Base-by-base conservation (phyloP, 352 stramenopile genomes). In the Globisporangium lucens region DNA sequence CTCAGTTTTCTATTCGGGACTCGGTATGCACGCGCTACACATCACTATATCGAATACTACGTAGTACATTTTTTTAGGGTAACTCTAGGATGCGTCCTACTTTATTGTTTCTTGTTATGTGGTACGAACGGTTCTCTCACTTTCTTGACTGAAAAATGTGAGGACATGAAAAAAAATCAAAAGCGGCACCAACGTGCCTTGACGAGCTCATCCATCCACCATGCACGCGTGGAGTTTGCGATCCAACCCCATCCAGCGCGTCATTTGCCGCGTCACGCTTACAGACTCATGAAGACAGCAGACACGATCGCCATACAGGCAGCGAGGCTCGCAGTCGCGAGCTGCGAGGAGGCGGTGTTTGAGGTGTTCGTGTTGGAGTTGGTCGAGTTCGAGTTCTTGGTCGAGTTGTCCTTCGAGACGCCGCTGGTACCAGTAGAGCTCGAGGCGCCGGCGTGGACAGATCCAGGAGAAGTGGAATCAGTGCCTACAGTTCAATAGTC, bases 271-370 rank as follows among this genome's bases (percentile, higher is more conserved):
- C 43, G 7, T 51, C 3, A 35, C 47, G 58, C 59, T 78, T 80
- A 84, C 72, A 82, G 49, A 60, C 70, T 81, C 75, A 70, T 68
- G 24, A 84, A 51, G 52, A 78, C 66, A n/a, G 76, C 76, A 47
- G 70, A 75, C 8, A 76, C 67, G 7, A 83, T 65, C 24, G 70
- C 77, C 9, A 78, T 24, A 46, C 70, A 74, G n/a, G 67, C 73
- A n/a, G 73, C 69, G 36, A 82, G 41, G 51, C 75, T 67, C 46
- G 71, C 66, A 20, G 72, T 63, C n/a, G 77, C 59, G 4, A 82
- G 64, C 10, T 43, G 66, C 56, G 71, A 74, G 56, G 62, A 73
- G 22, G 64, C 73, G 29, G 64, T 70, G 30, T 61, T 70, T 5
- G 49, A 41, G 9, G 43, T 24, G n/a, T 53, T 63, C 53, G 72